Percentiles rank a stretch among this genome's conserved stretches.
These are phyloP conservation scores for Scheffersomyces insectosa DNA, from an alignment of 1,139 yeast species.

Conservation along the genomic window DNA sequence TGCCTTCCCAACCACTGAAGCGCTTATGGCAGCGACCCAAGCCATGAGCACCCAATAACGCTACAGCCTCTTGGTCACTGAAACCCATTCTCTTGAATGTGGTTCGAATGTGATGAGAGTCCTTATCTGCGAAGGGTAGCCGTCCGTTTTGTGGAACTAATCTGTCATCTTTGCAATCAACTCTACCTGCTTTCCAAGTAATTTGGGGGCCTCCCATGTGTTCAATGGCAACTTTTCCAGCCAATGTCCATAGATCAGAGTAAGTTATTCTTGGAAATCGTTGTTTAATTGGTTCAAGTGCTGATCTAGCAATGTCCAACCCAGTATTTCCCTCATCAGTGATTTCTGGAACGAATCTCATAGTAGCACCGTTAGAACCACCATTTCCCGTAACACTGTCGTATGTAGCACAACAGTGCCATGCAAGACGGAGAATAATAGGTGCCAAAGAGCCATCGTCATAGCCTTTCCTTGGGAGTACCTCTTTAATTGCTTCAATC, in stretches of 20 bases:
- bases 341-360: slow-evolving; percentile 54
- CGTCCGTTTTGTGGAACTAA: slow-evolving; percentile 65
- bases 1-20: slow-evolving; percentile 47
- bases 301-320: slow-evolving; percentile 54
- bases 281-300: slow-evolving; percentile 57
- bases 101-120: slow-evolving; percentile 52
- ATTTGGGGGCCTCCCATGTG: slow-evolving; percentile 61
- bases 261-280: slow-evolving; percentile 60
- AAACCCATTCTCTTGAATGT: slow-evolving; percentile 64
- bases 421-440: slow-evolving; percentile 60
- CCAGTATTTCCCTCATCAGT: slow-evolving; percentile 61
- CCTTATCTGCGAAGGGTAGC: slow-evolving; percentile 58
- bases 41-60: slow-evolving; percentile 64
- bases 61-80: slow-evolving; percentile 62
- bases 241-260: slow-evolving; percentile 68
- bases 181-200: slow-evolving; percentile 62
- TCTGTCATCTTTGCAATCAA: slow-evolving; percentile 51
- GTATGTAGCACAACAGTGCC: slow-evolving; percentile 74
- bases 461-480: slow-evolving; percentile 22
- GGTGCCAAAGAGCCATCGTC: slow-evolving; percentile 75
- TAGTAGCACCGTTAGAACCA: slow-evolving; percentile 70
- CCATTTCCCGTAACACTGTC: slow-evolving; percentile 56
- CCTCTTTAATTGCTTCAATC: slow-evolving; percentile 13
- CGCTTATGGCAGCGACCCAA: slow-evolving; percentile 64
- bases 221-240: slow-evolving; percentile 62